Percentiles rank a stretch among this genome's conserved stretches.
Conservation (phyloP, 2,329 filamentous ascomycete species). For the Fusarium chlamydosporum region DNA sequence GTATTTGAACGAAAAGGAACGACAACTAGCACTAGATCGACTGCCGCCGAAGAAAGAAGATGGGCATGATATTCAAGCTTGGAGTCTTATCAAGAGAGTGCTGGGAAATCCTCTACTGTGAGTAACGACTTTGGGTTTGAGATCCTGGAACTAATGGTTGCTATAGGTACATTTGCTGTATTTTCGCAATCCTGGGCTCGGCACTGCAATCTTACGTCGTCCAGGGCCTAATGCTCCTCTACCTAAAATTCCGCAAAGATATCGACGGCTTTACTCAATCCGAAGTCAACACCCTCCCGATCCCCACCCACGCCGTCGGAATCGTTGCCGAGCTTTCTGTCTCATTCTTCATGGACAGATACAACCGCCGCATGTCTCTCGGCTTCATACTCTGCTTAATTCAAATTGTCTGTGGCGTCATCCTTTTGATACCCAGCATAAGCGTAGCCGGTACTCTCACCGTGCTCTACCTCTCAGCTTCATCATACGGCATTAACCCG, state of each 20-base stretch:
- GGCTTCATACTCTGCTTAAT: conserved; percentile 28
- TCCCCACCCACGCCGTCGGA: conserved; percentile 46
- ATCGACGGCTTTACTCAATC: conserved; percentile 43
- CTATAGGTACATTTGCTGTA: conserved; percentile 27
- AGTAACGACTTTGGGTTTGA: background rate
- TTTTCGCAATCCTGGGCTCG: conserved; percentile 52
- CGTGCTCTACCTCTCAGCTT: conserved; percentile 44
- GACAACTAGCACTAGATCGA: conserved; percentile 52
- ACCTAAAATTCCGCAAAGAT: conserved; percentile 43
- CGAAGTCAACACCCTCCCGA: conserved; percentile 49
- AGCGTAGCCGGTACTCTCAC: conserved; percentile 40
- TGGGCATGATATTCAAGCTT: conserved; percentile 53
- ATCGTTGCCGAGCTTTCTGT: conserved; percentile 45
- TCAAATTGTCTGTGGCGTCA: conserved; percentile 38
- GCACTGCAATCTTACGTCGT: conserved; percentile 46
- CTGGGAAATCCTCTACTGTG: conserved; percentile 51
- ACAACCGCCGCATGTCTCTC: conserved; percentile 23
- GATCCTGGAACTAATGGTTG: background rate
- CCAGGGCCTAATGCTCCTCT: conserved; percentile 48
- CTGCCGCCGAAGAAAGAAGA: conserved; percentile 54
- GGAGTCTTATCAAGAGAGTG: conserved; percentile 51
- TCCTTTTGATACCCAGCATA: conserved; percentile 41
- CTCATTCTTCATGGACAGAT: conserved; percentile 43
- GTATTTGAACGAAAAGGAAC: conserved; percentile 55
- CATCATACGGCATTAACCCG: conserved; percentile 47